Percentiles rank a stretch among this genome's conserved stretches.
Evolutionary conservation across 306 rosid species (phyloP).

Genomic region (Dryas alaskensis): DNA sequence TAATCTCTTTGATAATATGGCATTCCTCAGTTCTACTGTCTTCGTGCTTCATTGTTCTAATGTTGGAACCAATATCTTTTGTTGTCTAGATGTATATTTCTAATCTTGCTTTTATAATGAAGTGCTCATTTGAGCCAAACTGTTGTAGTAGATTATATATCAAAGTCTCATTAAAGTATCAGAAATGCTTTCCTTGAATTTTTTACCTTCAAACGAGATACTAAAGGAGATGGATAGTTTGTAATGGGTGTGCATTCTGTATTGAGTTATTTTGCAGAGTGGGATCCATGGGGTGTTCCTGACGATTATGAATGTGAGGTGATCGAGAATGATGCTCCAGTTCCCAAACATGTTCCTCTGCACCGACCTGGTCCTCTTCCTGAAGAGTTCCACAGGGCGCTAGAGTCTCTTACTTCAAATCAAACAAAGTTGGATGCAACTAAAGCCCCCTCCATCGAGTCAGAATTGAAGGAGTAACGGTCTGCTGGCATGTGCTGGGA

Average conservation of each 20-base stretch:
- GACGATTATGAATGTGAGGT: constrained; percentile 82
- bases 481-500: constrained; percentile 11
- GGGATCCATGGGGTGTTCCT: constrained; percentile 93
- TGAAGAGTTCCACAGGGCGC: constrained; percentile 55
- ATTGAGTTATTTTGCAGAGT: constrained; percentile 56
- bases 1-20: not conserved
- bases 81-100: not conserved
- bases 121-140: not conserved
- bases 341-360: constrained; percentile 78
- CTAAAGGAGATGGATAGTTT: not conserved
- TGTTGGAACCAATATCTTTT: not conserved
- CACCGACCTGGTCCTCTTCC: constrained; percentile 92
- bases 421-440: constrained; percentile 35
- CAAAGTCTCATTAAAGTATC: not conserved
- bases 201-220: constrained; percentile 2
- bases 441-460: constrained; percentile 37
- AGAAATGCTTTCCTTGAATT: not conserved
- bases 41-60: not conserved
- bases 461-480: constrained; percentile 46
- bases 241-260: constrained; percentile 8
- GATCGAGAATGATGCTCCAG: constrained; percentile 81
- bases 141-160: not conserved
- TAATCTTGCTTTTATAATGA: not conserved
- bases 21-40: not conserved
- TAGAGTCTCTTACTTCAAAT: constrained; percentile 37